These are phyloP conservation scores for Pseudogymnoascus sp. DNA, from an alignment of 2,329 filamentous ascomycete genomes.

Conservation along the genomic window DNA sequence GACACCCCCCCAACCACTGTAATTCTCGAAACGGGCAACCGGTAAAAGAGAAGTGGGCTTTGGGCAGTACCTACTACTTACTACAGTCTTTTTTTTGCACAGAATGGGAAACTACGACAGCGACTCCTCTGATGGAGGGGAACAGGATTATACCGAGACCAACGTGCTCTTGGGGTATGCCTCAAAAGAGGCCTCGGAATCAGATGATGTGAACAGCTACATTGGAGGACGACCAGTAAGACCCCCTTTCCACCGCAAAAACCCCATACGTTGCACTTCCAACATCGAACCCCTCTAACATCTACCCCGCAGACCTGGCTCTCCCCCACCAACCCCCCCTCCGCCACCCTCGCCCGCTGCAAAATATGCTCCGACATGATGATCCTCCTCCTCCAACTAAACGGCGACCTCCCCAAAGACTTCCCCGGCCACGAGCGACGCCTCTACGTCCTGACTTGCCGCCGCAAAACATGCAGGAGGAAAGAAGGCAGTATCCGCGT, in stretches of 20 bases:
- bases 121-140: constrained; percentile 65
- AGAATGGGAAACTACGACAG: constrained; percentile 74
- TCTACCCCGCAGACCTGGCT: constrained; percentile 63
- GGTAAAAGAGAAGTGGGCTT: not conserved
- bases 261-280: not conserved
- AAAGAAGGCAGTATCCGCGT: constrained; percentile 75
- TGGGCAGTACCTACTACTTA: not conserved
- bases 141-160: constrained; percentile 66
- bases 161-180: constrained; percentile 87
- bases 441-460: constrained; percentile 79
- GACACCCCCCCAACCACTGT: not conserved
- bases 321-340: constrained; percentile 59
- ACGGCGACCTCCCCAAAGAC: constrained; percentile 77
- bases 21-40: not conserved
- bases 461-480: constrained; percentile 66
- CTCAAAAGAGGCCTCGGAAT: constrained; percentile 52
- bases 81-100: not conserved
- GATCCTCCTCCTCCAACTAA: constrained; percentile 79
- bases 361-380: constrained; percentile 78
- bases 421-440: constrained; percentile 83
- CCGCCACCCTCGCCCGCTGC: constrained; percentile 71
- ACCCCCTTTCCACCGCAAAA: not conserved
- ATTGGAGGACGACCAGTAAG: constrained; percentile 80
- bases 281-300: not conserved
- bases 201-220: constrained; percentile 77